Base-by-base conservation (phyloP, 257 asterid genomes). In the Osmanthus fragrans region DNA sequence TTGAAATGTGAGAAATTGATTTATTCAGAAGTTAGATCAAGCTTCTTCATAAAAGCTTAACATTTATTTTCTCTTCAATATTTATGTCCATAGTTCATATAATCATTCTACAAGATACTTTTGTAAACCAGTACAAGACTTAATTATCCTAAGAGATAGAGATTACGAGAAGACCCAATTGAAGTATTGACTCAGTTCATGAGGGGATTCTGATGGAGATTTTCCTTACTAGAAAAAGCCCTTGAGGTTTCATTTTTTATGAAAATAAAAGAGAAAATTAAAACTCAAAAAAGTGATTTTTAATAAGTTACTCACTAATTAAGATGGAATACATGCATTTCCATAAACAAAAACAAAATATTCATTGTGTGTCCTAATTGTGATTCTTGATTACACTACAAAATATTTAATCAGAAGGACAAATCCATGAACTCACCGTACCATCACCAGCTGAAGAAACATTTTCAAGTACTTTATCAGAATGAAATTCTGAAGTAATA, bases 401-500 rank as follows among this genome's bases (percentile, higher is more conserved):
- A 21, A 58, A 23, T 23, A 65, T 29, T 29, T 49, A 51, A 84
- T 86, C 85, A 80, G 94, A 84, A 73, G 86, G 88, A 82, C 80
- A 86, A 88, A 86, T 84, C 92, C 94, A 90, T 9, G 90, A 83
- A n/a, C 87, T 85, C 76, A 81, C 84, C 27, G 85, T 85, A 86
- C 86, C 92, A 85, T 86, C 69, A 37, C 79, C 67, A 21, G 40
- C 71, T 5, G 84, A 73, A 9, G 80, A 18, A 75, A 79, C 90
- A 79, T 71, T 87, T 60, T 89, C 88, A 84, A 84, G 56, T 76
- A 82, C 88, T 79, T 82, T 87, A 4, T 87, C 89, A 66, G 80
- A 79, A 73, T 82, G 80, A 79, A 86, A 89, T 73, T 89, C 85
- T 81, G 89, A 80, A 87, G 21, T 79, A 25, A 70, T 81, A 16